These are phyloP conservation scores for Claviceps capensis DNA, from an alignment of 2,329 filamentous ascomycete genomes.

Conservation along the genomic window DNA sequence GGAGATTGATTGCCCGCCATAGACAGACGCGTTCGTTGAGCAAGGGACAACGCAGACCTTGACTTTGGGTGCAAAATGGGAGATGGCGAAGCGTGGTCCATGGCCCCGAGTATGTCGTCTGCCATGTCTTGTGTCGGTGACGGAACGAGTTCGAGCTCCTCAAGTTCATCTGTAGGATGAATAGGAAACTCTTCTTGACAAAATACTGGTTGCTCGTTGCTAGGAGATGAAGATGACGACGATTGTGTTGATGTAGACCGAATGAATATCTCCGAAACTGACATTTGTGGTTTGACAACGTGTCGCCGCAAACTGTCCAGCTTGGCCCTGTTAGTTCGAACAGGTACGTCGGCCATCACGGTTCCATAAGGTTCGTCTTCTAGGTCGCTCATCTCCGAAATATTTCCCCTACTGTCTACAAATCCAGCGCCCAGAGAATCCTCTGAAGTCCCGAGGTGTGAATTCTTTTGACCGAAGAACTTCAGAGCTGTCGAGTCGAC, in stretches of 20 bases:
- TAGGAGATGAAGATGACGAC: conserved; percentile 1
- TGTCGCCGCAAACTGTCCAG: conserved; percentile 11
- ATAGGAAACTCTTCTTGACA: neutral
- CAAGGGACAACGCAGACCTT: conserved; percentile 47
- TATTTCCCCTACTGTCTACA: conserved; percentile 10
- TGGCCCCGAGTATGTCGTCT: conserved; percentile 41
- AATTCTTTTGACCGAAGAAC: conserved; percentile 5
- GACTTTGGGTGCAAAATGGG: conserved; percentile 35
- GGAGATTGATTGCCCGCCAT: conserved; percentile 49
- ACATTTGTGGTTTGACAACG: conserved; percentile 16
- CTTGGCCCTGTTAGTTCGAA: conserved; percentile 13
- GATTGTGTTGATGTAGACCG: neutral
- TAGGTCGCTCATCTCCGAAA: conserved; percentile 39
- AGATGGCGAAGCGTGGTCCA: conserved; percentile 42
- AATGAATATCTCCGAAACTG: conserved; percentile 10
- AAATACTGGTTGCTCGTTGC: neutral
- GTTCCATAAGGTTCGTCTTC: conserved; percentile 28
- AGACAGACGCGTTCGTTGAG: conserved; percentile 68
- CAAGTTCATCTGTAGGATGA: neutral
- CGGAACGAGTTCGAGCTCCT: neutral
- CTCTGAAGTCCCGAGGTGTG: neutral
- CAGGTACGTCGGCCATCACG: conserved; percentile 9
- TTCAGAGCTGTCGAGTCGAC: conserved; percentile 7
- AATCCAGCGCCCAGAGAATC: conserved; percentile 3
- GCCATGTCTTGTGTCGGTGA: conserved; percentile 38